Conservation (phyloP, 768 basidiomycete species). For the Ephemerocybe angulata region DNA sequence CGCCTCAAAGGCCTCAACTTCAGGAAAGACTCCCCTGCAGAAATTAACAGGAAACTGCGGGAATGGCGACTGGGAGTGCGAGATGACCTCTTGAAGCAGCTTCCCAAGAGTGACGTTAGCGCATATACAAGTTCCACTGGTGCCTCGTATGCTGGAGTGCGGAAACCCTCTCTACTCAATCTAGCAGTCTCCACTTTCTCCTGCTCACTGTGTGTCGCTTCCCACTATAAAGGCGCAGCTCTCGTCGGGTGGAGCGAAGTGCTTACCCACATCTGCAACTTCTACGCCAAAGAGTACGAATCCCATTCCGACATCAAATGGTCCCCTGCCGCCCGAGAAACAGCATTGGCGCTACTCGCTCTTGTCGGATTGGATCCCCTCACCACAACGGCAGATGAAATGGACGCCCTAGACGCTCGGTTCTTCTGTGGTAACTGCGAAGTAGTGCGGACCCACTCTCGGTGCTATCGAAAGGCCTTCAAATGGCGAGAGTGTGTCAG, state of each 20-base stretch:
- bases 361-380: not conserved
- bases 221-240: not conserved
- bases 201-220: not conserved
- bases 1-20: no score
- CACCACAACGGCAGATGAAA: not conserved
- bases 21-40: no score
- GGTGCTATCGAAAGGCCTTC: not conserved
- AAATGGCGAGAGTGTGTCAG: not conserved
- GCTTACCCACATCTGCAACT: not conserved
- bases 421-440: constrained; percentile 1
- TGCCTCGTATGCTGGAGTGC: no score
- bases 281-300: not conserved
- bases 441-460: not conserved
- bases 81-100: no score
- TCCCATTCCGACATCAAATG: not conserved
- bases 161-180: not conserved
- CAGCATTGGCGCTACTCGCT: not conserved
- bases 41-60: no score
- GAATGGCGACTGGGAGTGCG: no score
- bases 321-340: no score
- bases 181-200: not conserved
- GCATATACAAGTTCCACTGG: no score
- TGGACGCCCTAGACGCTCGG: constrained; percentile 1
- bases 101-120: no score
- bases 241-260: not conserved